phyloP scores from a whole-genome alignment of 257 asterid species.

The Nicotiana attenuata region DNA sequence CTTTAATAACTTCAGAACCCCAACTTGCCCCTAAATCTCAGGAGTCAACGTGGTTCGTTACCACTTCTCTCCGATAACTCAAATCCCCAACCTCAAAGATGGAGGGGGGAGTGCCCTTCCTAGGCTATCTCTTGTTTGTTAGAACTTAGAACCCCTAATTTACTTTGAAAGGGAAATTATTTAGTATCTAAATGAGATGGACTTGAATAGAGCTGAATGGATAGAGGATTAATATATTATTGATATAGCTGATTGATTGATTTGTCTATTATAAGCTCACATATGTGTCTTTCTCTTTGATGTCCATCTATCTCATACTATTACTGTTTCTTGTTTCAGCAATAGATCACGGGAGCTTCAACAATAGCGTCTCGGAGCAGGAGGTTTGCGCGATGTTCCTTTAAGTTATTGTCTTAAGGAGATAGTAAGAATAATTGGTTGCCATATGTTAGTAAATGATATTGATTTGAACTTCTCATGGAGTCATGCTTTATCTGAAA shows the following conservation, averaged over 20 bases:
- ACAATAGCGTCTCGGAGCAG: conserved; percentile 69
- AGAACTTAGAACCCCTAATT: neutral
- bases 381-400: conserved; percentile 43
- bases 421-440: neutral
- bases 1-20: neutral
- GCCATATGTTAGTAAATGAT: neutral
- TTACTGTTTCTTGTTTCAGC: conserved; percentile 32
- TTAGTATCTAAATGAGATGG: neutral
- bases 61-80: neutral
- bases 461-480: neutral
- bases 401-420: neutral
- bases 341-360: conserved; percentile 73
- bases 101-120: neutral
- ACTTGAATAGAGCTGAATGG: neutral
- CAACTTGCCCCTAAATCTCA: neutral
- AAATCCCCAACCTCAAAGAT: neutral
- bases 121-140: neutral
- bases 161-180: neutral
- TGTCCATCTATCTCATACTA: neutral
- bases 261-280: neutral
- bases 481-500: neutral
- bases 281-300: neutral
- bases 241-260: conserved; percentile 7
- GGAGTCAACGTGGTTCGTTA: neutral
- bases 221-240: neutral